phyloP scores from a whole-genome alignment of 768 basidiomycete species.

The Leccinum uliginosum region DNA sequence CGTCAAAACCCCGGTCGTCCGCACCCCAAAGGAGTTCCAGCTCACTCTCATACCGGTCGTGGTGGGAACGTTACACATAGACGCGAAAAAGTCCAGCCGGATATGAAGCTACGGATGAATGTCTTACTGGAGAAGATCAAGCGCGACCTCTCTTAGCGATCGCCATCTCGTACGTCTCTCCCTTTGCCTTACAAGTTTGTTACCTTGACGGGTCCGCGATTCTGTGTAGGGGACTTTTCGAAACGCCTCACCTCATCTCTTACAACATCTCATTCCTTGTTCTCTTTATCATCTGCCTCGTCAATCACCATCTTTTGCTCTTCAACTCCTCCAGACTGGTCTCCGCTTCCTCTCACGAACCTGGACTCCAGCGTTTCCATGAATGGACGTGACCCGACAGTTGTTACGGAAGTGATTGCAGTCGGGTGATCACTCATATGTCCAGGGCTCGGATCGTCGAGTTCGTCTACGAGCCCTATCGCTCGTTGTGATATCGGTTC shows the following conservation, averaged over 20 bases:
- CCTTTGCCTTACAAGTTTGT: not conserved
- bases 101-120: constrained; percentile 86
- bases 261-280: constrained; percentile 43
- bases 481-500: constrained; percentile 40
- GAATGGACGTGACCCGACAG: constrained; percentile 42
- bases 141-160: constrained; percentile 42
- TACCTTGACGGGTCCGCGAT: not conserved
- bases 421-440: constrained; percentile 81
- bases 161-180: constrained; percentile 1
- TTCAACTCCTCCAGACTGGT: constrained; percentile 23
- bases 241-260: constrained; percentile 20
- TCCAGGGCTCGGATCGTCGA: constrained; percentile 80
- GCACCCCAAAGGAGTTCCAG: constrained; percentile 22
- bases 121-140: constrained; percentile 85
- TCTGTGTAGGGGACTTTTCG: not conserved
- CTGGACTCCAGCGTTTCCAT: constrained; percentile 55
- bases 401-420: constrained; percentile 62
- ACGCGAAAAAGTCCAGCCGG: constrained; percentile 46
- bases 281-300: constrained; percentile 47
- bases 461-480: constrained; percentile 78
- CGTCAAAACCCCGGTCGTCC: constrained; percentile 49
- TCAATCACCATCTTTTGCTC: constrained; percentile 38
- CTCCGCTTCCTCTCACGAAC: constrained; percentile 51
- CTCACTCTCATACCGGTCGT: constrained; percentile 14
- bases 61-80: constrained; percentile 28